Conservation (phyloP, 306 rosid species). For the Quercus agrifolia region DNA sequence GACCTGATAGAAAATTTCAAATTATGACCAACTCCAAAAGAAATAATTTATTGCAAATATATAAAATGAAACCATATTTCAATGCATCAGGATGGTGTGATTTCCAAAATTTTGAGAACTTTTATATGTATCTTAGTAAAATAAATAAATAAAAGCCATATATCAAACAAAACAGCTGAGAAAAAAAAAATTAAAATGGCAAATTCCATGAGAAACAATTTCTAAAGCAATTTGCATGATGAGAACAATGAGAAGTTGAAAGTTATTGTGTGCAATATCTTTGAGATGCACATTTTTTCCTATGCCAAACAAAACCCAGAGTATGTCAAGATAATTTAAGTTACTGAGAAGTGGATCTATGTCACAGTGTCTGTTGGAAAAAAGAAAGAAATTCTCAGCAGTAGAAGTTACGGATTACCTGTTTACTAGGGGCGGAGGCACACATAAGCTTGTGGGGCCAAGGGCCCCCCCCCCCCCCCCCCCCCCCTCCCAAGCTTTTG, state of each 20-base stretch:
- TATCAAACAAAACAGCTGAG: not conserved
- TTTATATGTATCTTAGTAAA: too few relatives aligned
- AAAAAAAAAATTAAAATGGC: not conserved
- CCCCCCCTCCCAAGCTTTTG: too few relatives aligned
- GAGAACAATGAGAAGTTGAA: too few relatives aligned
- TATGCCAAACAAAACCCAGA: too few relatives aligned
- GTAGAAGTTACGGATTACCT: not conserved
- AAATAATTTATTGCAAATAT: not conserved
- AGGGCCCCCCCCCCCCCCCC: too few relatives aligned
- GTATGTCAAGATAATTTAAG: too few relatives aligned
- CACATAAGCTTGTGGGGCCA: too few relatives aligned
- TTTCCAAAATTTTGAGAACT: not conserved
- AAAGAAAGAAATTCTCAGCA: not conserved
- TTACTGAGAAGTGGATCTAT: not conserved
- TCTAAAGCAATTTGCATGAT: not conserved
- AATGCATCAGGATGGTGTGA: not conserved
- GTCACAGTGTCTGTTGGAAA: not conserved
- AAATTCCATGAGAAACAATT: not conserved
- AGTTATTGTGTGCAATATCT: not conserved
- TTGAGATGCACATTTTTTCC: too few relatives aligned
- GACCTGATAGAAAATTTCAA: slow-evolving; percentile 36
- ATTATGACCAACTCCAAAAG: slow-evolving; percentile 12
- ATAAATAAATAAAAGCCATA: not conserved
- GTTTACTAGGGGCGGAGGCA: too few relatives aligned
- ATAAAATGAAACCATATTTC: not conserved